Conservation (phyloP, 495 filamentous ascomycete species). For the Hypoxylon rickii region DNA sequence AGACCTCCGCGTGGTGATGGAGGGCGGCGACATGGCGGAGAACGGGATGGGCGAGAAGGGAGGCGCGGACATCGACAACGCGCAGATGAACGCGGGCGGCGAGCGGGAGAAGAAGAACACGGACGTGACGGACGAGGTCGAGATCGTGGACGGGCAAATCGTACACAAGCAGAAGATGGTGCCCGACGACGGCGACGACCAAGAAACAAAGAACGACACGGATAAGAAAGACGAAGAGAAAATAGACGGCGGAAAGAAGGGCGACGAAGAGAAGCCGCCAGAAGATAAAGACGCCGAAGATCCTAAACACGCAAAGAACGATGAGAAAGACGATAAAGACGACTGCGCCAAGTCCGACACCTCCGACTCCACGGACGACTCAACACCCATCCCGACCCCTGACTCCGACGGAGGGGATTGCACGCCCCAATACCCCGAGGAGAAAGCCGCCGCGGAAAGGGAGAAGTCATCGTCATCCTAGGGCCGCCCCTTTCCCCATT, state of each 20-base stretch:
- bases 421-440: slow-evolving; percentile 24
- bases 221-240: slow-evolving; percentile 26
- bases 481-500: not conserved
- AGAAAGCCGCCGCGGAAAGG: not conserved
- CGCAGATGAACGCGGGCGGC: slow-evolving; percentile 56
- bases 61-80: slow-evolving; percentile 53
- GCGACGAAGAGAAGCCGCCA: slow-evolving; percentile 9
- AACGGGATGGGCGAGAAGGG: slow-evolving; percentile 58
- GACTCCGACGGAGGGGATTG: slow-evolving; percentile 31
- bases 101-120: slow-evolving; percentile 41
- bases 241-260: slow-evolving; percentile 15
- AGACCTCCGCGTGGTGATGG: slow-evolving; percentile 53
- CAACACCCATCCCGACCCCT: slow-evolving; percentile 29
- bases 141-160: slow-evolving; percentile 45
- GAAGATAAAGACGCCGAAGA: slow-evolving; percentile 4
- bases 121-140: slow-evolving; percentile 30
- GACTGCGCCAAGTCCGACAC: slow-evolving; percentile 35
- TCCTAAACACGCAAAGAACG: slow-evolving; percentile 16
- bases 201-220: slow-evolving; percentile 26
- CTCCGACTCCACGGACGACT: slow-evolving; percentile 29
- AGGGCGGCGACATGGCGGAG: slow-evolving; percentile 53
- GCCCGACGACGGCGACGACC: slow-evolving; percentile 32
- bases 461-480: slow-evolving; percentile 8
- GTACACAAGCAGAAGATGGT: slow-evolving; percentile 45
- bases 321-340: slow-evolving; percentile 11